A percentile compares a stretch with the other conserved stretches of the same genome.
Conservation (phyloP, 306 rosid species). For the Vigna radiata region DNA sequence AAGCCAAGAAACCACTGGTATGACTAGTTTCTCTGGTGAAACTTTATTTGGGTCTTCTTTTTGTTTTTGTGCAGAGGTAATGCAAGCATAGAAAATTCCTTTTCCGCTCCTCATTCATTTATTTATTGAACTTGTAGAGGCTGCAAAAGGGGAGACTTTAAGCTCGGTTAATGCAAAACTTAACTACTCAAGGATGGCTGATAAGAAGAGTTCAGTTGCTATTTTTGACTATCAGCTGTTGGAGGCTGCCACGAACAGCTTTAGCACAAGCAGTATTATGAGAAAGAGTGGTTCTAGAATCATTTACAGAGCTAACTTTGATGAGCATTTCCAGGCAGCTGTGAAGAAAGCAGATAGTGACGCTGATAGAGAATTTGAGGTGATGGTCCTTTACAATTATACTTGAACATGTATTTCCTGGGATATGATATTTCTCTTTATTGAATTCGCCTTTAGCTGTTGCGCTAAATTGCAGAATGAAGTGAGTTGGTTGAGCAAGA, state of each 20-base stretch:
- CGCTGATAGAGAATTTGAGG: constrained; percentile 81
- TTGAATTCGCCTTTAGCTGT: constrained; percentile 40
- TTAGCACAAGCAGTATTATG: constrained; percentile 65
- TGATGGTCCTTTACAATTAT: constrained; percentile 40
- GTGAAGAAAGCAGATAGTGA: constrained; percentile 76
- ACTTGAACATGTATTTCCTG: constrained; percentile 24
- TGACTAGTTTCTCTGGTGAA: constrained; percentile 27
- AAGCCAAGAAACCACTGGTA: constrained; percentile 63
- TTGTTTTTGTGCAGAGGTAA: constrained; percentile 24
- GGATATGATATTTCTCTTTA: constrained; percentile 22
- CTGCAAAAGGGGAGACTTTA: constrained; percentile 54
- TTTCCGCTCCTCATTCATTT: constrained; percentile 29
- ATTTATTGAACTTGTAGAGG: constrained; percentile 55
- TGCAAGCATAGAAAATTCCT: constrained; percentile 4
- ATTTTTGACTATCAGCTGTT: constrained; percentile 72
- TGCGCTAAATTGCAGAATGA: constrained; percentile 73
- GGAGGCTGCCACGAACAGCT: constrained; percentile 78
- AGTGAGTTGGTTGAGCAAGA: constrained; percentile 83
- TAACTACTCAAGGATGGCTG: constrained; percentile 70
- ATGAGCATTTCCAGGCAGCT: constrained; percentile 71
- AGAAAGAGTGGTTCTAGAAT: constrained; percentile 64
- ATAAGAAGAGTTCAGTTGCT: constrained; percentile 67
- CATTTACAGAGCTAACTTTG: constrained; percentile 72
- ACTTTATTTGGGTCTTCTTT: background rate
- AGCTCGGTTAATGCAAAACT: constrained; percentile 57